Evolutionary conservation across 768 basidiomycete species (phyloP), one percentile per base, ranked within the genome.

Genomic region (Dentipellis sp.): DNA sequence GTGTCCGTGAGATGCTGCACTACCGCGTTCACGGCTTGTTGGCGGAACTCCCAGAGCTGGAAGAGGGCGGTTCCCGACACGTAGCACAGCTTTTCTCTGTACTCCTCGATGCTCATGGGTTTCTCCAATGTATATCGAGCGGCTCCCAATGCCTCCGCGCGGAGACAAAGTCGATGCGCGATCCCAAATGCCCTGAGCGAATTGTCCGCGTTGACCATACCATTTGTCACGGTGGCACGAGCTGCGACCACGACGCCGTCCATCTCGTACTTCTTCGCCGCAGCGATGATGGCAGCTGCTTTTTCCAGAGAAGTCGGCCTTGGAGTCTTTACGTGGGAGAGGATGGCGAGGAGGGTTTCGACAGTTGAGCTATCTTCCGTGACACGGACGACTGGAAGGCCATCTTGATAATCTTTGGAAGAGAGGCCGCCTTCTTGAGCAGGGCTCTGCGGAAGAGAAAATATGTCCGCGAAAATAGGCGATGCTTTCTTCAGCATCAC

Each of bases 401-500:
- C 47, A 29, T 35, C 52, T 11, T 21, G 29, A 17, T 19, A 6
- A 22, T 4, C 50, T 12, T 47, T 49, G 23, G n/a, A 5, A 19
- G 2, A n/a, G 9, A 17, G 42, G 16, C 16, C 3, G 12, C 48
- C 23, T 6, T 17, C 19, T 16, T 17, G 14, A 8, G 19, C 1
- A 10, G 46, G n/a, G 16, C 68, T 57, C 36, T 72, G 67, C 2
- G 68, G 67, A 8, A 69, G 53, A n/a, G 56, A 39, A 49, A 73
- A 69, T 53, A 74, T 63, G 19, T 61, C 56, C 34, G 65, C 59
- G 56, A 72, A 75, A 58, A 69, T 63, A 0, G 69, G 63, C 10
- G 73, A 74, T 0, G 71, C 63, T 16, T 71, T 63, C 11, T 65
- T 62, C 17, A 73, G 68, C 40, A 73, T 65, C 5, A 63, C 56